Base-by-base conservation (phyloP, 306 rosid genomes). In the Prunus mira region DNA sequence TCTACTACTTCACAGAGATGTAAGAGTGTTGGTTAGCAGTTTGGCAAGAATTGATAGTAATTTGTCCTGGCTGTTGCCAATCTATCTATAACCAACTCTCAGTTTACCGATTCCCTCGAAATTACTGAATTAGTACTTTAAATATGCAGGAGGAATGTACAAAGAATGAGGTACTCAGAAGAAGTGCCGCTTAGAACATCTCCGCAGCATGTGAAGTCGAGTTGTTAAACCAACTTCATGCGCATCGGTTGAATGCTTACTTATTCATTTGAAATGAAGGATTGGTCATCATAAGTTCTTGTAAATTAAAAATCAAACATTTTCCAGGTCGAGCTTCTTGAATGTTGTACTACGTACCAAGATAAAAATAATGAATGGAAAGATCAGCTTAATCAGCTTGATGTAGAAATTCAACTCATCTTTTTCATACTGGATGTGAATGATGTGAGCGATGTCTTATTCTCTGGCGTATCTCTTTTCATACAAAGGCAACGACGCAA, bases 111-210 rank as follows among this genome's bases (percentile, higher is more conserved):
- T 57, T 55, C 20, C 74, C 73, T 74, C 9, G 15, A 51, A 46
- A 47, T 66, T 47, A 55, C 65, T 66, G 67, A 72, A 50, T 19
- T 54, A 24, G 38, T 47, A 73, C 72, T 76, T 78, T 81, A 18
- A 58, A 79, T 84, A 55, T 76, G 41, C 92, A 95, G 98, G 96
- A 82, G 79, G 87, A 90, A 84, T 85, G 90, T 71, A 75, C 86
- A 32, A 85, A 84, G 82, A 85, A 89, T 34, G 89, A 90, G 76
- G 79, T 68, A 78, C 84, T 84, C 43, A 71, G 46, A 57, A 34
- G 84, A 67, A 76, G 71, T 82, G 83, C 78, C 55, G 18, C 55
- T 20, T 85, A 76, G 83, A 73, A 52, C 79, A 64, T 67, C 72
- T 72, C 61, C 76, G 69, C 27, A 63, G 25, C 63, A 12, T 20